A percentile compares a stretch with the other conserved stretches of the same genome.
phyloP scores from a whole-genome alignment of 331 rosid species.

The Cydonia oblonga region DNA sequence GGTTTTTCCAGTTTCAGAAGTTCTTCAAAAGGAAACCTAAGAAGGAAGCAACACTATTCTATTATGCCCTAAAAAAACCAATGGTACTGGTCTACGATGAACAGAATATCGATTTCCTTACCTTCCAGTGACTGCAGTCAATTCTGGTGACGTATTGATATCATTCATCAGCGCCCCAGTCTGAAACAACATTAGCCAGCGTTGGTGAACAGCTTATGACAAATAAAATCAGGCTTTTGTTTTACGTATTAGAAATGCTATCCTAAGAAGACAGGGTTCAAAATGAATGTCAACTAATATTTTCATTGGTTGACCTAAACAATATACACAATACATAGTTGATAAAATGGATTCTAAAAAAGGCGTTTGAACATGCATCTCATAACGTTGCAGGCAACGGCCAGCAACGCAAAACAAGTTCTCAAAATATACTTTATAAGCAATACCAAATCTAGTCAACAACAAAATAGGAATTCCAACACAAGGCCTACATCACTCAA shows the following conservation, averaged over 20 bases:
- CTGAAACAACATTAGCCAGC: conserved; percentile 23
- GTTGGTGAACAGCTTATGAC: not conserved
- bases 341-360: not conserved
- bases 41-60: conserved; percentile 4
- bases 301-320: too few relatives aligned
- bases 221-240: not conserved
- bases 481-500: not conserved
- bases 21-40: conserved; percentile 58
- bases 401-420: not conserved
- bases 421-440: not conserved
- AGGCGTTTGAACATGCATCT: not conserved
- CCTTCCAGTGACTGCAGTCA: conserved; percentile 42
- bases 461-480: not conserved
- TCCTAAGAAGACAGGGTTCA: too few relatives aligned
- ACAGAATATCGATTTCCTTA: conserved; percentile 7
- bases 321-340: not conserved
- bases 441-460: not conserved
- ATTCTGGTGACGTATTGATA: conserved; percentile 20
- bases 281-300: too few relatives aligned
- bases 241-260: not conserved
- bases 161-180: conserved; percentile 32
- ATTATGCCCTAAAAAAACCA: not conserved
- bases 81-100: not conserved
- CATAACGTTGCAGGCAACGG: not conserved
- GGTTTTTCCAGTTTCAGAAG: conserved; percentile 18